Evolutionary conservation across 1,284 basidiomycete genomes (phyloP).

Genomic region (Xerocomus alliaceus): DNA sequence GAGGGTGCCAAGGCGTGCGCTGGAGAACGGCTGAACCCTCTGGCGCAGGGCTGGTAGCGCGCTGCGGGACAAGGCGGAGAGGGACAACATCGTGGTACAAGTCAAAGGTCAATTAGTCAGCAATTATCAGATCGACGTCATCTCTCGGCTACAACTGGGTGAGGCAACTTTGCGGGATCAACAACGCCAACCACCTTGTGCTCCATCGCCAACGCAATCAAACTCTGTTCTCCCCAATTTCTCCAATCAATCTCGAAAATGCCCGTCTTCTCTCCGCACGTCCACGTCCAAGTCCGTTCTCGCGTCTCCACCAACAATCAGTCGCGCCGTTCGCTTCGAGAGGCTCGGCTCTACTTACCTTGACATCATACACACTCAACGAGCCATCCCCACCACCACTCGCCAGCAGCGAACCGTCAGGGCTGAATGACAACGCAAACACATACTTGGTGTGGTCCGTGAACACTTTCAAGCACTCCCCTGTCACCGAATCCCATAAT

Average conservation of each 20-base stretch:
- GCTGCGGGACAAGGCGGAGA: slow-evolving; percentile 42
- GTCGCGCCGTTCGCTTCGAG: not conserved
- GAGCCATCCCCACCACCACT: slow-evolving; percentile 47
- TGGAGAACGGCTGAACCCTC: slow-evolving; percentile 24
- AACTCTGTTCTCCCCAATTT: slow-evolving; percentile 37
- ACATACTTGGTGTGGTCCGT: slow-evolving; percentile 70
- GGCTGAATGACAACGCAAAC: slow-evolving; percentile 72
- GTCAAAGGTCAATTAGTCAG: slow-evolving; percentile 21
- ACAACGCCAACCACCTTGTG: slow-evolving; percentile 44
- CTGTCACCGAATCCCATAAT: slow-evolving; percentile 79
- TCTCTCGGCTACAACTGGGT: slow-evolving; percentile 1
- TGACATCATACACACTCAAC: slow-evolving; percentile 43
- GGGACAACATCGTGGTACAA: slow-evolving; percentile 42
- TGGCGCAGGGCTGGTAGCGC: slow-evolving; percentile 30
- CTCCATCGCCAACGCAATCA: slow-evolving; percentile 48
- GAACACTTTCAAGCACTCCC: slow-evolving; percentile 72
- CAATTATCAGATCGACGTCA: slow-evolving; percentile 23
- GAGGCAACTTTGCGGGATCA: slow-evolving; percentile 40
- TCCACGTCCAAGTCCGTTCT: slow-evolving; percentile 44
- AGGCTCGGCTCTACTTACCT: slow-evolving; percentile 27
- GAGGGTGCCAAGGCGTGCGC: slow-evolving; percentile 7
- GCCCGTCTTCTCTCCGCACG: slow-evolving; percentile 43
- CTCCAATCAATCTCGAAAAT: slow-evolving; percentile 50
- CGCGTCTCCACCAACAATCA: slow-evolving; percentile 32
- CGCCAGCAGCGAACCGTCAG: slow-evolving; percentile 55